Evolutionary conservation across 805 yeast species (phyloP), one percentile per base, ranked within the genome.

Genomic region (Pichia eremophila): DNA sequence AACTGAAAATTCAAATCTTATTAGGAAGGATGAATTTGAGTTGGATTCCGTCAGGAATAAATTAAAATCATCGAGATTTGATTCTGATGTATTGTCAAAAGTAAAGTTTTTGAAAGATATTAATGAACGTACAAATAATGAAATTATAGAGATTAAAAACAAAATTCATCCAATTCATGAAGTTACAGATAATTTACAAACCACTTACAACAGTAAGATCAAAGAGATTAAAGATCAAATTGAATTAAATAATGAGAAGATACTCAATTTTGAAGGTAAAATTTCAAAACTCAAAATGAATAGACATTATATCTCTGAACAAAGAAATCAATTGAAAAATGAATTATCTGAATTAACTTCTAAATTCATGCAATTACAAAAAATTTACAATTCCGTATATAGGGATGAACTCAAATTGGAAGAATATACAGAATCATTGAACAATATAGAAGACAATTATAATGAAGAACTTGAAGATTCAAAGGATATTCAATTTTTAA

Each of bases 401-500:
- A 72, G 68, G 9, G 73, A 66, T 34, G 61, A 62, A 18, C 53
- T 65, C n/a, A 36, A 6, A 64, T 81, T 22, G 70, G 69, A 3
- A 73, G 73, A 1, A 84, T 79, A 57, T 27, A 78, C 75, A 35
- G 65, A 64, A 1, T 67, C 74, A 7, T 51, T 83, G 2, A 59
- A 62, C 10, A 28, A 83, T 15, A 69, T 82, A 6, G 91, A 86
- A 56, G 74, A 73, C 17, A 83, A 81, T 40, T 76, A 78, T 53
- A 73, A 77, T 39, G 72, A 72, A 18, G 79, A 87, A 0, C 65
- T 78, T 15, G 85, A 83, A 52, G 81, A 83, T 47, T 60, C 78
- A 32, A 86, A 86, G 58, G 79, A 85, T 53, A 75, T 75, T 31
- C 79, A 78, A 40, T 85, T 88, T 2, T 81, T 90, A 0, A 68